These are phyloP conservation scores for Tetragonia tetragonoides DNA, from an alignment of 148 eudicot genomes.

Conservation along the genomic window DNA sequence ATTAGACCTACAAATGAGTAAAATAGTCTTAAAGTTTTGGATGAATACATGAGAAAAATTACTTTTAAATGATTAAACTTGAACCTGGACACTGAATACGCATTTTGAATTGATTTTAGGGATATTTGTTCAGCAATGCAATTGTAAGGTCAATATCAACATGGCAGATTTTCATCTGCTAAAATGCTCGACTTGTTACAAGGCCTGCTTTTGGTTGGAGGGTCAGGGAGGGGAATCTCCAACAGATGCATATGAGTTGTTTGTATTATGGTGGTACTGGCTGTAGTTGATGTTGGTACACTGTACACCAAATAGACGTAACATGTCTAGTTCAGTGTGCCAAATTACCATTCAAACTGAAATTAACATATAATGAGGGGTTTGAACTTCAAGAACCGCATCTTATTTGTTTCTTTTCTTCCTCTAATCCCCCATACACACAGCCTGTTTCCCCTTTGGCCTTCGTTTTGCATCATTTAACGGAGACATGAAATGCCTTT, in stretches of 20 bases:
- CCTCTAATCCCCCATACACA: background rate
- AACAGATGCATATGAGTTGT: too few relatives aligned
- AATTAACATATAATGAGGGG: background rate
- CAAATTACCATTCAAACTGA: background rate
- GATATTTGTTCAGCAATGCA: background rate
- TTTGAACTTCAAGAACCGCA: background rate
- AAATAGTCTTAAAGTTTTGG: background rate
- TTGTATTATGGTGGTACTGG: background rate
- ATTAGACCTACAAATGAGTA: background rate
- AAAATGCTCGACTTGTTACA: background rate
- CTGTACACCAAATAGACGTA: background rate
- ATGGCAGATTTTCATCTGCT: background rate
- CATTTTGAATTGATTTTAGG: background rate
- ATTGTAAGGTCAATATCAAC: background rate
- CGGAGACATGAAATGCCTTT: background rate
- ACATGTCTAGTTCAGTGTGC: background rate
- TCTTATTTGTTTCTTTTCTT: background rate
- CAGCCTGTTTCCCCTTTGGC: background rate
- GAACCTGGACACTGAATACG: background rate
- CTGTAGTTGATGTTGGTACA: background rate
- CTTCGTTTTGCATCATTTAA: background rate
- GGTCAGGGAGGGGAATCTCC: too few relatives aligned
- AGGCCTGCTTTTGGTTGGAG: too few relatives aligned
- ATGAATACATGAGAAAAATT: background rate
- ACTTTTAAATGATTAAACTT: background rate